phyloP scores from a whole-genome alignment of 768 basidiomycete genomes.

The Hirschioporus abietinus region DNA sequence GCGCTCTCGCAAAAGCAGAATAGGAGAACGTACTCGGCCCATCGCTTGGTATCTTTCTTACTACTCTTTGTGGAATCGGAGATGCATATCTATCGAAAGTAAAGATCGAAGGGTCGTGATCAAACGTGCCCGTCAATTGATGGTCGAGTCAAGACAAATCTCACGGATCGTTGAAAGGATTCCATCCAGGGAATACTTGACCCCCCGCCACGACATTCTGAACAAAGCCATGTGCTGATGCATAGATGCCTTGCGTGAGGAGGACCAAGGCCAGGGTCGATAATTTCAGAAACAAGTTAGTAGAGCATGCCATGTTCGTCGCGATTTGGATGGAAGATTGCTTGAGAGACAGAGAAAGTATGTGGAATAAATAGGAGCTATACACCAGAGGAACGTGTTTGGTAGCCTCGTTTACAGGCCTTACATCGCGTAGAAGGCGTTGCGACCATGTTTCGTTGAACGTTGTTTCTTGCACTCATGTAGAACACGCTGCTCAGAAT shows the following conservation, averaged over 20 bases:
- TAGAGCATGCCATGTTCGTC: background rate
- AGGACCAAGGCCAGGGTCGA: constrained; percentile 3
- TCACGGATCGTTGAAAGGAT: constrained; percentile 24
- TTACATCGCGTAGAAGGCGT: background rate
- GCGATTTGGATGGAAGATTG: background rate
- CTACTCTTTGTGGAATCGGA: constrained; percentile 22
- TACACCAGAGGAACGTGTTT: background rate
- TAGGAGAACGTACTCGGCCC: constrained; percentile 20
- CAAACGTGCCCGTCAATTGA: background rate
- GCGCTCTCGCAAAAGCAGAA: background rate
- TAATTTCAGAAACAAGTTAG: background rate
- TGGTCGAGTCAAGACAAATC: constrained; percentile 3
- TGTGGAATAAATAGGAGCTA: background rate
- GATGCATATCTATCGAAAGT: constrained; percentile 15
- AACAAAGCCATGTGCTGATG: constrained; percentile 19
- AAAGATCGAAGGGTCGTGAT: background rate
- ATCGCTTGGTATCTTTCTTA: constrained; percentile 26
- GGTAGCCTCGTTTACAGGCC: background rate
- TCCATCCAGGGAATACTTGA: constrained; percentile 21
- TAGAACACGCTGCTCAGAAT: background rate
- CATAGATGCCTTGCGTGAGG: background rate
- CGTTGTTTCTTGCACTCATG: background rate
- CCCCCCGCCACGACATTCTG: constrained; percentile 15
- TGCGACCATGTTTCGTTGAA: background rate
- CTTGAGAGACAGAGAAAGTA: background rate